Conservation (phyloP, 495 filamentous ascomycete genomes). For the Penicillium nucicola region DNA sequence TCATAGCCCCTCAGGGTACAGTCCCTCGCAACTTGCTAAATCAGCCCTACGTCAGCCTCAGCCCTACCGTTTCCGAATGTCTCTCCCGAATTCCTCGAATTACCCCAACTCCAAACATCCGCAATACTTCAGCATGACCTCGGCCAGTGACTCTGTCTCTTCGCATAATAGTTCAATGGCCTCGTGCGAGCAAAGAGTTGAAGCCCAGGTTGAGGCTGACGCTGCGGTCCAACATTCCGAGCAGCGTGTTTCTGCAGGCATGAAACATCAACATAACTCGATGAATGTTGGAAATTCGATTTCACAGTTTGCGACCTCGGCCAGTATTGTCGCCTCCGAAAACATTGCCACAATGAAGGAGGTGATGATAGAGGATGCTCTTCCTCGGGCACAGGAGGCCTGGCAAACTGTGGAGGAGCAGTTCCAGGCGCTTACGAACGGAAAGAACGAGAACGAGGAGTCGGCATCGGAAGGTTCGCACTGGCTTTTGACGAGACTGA, state of each 20-base stretch:
- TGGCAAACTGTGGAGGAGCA: neutral
- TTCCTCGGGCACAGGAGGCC: slow-evolving; percentile 2
- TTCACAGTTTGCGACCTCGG: slow-evolving; percentile 4
- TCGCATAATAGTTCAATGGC: neutral
- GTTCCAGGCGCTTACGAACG: neutral
- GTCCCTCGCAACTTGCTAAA: neutral
- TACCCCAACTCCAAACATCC: neutral
- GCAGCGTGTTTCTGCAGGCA: neutral
- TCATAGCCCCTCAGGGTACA: slow-evolving; percentile 4
- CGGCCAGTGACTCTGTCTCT: neutral
- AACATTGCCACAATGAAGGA: slow-evolving; percentile 2
- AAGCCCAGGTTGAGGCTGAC: neutral
- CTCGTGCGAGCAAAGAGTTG: neutral
- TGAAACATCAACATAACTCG: slow-evolving; percentile 7
- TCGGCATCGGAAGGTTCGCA: neutral
- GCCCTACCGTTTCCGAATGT: slow-evolving; percentile 6
- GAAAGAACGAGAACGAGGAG: neutral
- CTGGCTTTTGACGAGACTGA: neutral
- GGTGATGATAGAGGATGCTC: neutral
- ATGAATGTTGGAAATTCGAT: neutral
- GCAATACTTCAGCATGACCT: neutral
- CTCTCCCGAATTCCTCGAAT: neutral
- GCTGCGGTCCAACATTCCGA: neutral
- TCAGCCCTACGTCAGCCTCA: slow-evolving; percentile 22
- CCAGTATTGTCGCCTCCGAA: slow-evolving; percentile 1